A percentile compares a stretch with the other conserved stretches of the same genome.
These are phyloP conservation scores for Cucurbita moschata DNA, from an alignment of 306 rosid genomes.

Conservation along the genomic window DNA sequence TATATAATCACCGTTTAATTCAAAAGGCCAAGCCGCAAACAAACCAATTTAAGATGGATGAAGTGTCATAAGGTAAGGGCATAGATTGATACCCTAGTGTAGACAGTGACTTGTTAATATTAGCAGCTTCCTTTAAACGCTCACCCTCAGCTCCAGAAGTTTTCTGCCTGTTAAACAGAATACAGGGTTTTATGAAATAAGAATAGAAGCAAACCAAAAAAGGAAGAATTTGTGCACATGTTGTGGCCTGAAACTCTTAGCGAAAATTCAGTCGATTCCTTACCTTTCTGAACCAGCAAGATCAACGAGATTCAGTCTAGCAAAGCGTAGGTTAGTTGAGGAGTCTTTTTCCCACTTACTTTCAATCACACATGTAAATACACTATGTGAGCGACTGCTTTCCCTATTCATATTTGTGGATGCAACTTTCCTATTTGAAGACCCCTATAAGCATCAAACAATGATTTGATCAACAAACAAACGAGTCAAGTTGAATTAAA, in stretches of 20 bases:
- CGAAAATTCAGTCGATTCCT: slow-evolving; percentile 12
- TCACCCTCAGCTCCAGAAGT: slow-evolving; percentile 99
- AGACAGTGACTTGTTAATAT: slow-evolving; percentile 79
- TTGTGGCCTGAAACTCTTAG: not conserved
- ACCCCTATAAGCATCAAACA: slow-evolving; percentile 47
- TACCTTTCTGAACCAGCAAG: slow-evolving; percentile 98
- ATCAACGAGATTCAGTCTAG: slow-evolving; percentile 88
- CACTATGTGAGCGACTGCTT: slow-evolving; percentile 96
- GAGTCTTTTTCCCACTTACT: slow-evolving; percentile 94
- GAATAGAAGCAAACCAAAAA: not conserved
- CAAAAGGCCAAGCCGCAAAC: not conserved
- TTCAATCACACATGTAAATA: slow-evolving; percentile 92
- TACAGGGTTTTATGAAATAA: not conserved
- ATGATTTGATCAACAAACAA: slow-evolving; percentile 12
- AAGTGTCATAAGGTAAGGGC: not conserved
- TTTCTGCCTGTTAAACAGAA: slow-evolving; percentile 63
- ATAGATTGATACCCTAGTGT: slow-evolving; percentile 56
- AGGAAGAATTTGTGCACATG: not conserved
- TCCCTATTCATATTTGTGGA: slow-evolving; percentile 97
- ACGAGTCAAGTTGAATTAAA: slow-evolving; percentile 4
- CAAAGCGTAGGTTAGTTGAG: slow-evolving; percentile 76
- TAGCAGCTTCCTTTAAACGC: slow-evolving; percentile 96
- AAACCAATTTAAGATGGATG: not conserved
- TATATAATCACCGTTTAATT: slow-evolving; percentile 2
- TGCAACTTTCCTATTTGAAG: slow-evolving; percentile 94